Conservation (phyloP, 257 asterid species). For the Solanum lycopersicoides region DNA sequence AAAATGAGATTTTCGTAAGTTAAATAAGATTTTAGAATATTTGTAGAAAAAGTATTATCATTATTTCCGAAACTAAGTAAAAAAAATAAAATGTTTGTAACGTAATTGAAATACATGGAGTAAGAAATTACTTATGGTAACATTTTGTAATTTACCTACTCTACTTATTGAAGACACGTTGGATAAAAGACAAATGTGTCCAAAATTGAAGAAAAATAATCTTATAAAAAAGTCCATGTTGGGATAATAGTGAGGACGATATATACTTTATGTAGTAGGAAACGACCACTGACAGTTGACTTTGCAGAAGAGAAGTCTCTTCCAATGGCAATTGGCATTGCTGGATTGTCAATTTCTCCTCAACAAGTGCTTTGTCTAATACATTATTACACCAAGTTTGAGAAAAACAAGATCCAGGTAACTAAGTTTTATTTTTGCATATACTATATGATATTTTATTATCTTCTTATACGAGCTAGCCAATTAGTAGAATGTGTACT, state of each 20-base stretch:
- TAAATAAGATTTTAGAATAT: not conserved
- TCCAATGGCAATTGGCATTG: not conserved
- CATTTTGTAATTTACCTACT: not conserved
- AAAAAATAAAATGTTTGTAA: not conserved
- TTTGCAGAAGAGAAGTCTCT: not conserved
- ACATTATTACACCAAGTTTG: not conserved
- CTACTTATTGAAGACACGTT: not conserved
- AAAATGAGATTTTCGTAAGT: not conserved
- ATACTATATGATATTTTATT: not conserved
- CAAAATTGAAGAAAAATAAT: not conserved
- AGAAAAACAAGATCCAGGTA: not conserved
- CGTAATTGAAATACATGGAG: not conserved
- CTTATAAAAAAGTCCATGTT: not conserved
- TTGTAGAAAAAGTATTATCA: not conserved
- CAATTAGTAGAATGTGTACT: not conserved
- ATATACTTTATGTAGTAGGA: not conserved
- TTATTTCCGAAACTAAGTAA: not conserved
- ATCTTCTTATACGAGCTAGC: not conserved
- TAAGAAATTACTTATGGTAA: not conserved
- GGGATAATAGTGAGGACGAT: not conserved
- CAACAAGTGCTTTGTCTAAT: not conserved
- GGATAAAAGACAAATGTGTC: not conserved
- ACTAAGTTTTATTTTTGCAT: not conserved
- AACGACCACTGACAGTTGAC: not conserved
- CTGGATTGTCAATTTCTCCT: not conserved